A percentile compares a stretch with the other conserved stretches of the same genome.
Conservation (phyloP, 495 filamentous ascomycete species). For the Neurospora tetrasperma region DNA sequence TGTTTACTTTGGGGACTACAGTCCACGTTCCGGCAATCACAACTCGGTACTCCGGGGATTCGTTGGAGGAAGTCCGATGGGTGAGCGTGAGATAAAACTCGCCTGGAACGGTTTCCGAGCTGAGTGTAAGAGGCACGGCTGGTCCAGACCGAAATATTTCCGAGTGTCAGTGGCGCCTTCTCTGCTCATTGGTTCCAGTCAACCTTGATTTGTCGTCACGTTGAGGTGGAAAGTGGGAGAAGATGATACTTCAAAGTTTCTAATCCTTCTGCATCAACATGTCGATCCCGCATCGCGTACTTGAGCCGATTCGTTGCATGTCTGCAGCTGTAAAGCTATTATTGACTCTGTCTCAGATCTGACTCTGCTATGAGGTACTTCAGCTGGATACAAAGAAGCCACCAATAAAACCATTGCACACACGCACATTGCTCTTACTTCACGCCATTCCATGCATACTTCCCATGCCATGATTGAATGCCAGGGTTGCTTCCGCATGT, state of each 20-base stretch:
- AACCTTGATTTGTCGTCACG: neutral
- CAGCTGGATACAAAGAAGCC: neutral
- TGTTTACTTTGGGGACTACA: neutral
- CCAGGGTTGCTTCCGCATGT: neutral
- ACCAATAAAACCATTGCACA: neutral
- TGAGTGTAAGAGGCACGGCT: neutral
- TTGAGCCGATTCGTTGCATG: neutral
- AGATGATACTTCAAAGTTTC: neutral
- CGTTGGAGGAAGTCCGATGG: neutral
- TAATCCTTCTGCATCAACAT: neutral
- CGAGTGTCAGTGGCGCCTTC: neutral
- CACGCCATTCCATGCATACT: neutral
- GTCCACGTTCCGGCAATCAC: neutral
- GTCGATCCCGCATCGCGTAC: neutral
- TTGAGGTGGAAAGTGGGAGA: neutral
- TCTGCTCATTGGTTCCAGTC: neutral
- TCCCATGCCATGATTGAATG: neutral
- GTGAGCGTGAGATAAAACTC: neutral
- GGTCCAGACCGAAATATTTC: neutral
- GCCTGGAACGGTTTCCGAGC: neutral
- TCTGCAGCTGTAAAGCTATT: neutral
- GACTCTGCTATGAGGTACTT: neutral
- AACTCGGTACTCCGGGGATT: neutral
- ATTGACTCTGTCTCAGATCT: neutral
- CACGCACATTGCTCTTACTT: neutral